Evolutionary conservation across 2,329 filamentous ascomycete genomes (phyloP).

Genomic region (Didymella sp.): DNA sequence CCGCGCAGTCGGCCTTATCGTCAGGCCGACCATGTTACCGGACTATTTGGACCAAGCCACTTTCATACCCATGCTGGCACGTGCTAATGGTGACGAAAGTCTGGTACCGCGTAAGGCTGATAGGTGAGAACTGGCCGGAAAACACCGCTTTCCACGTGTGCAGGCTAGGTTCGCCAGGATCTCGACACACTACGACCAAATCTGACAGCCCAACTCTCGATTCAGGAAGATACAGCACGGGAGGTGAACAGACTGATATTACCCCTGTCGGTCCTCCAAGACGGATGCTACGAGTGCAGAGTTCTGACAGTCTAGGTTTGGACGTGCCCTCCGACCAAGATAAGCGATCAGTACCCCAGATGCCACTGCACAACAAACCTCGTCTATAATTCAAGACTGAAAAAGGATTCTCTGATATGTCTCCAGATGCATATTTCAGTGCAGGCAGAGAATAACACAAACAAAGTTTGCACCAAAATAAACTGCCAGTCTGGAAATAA

Average conservation of each 20-base stretch:
- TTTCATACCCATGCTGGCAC: not conserved
- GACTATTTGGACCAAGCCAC: constrained; percentile 18
- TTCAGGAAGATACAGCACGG: constrained; percentile 1
- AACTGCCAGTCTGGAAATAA: constrained; percentile 3
- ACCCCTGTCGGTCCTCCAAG: constrained; percentile 2
- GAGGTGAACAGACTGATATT: not conserved
- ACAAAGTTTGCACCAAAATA: constrained; percentile 8
- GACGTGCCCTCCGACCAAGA: not conserved
- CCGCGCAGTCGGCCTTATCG: constrained; percentile 11
- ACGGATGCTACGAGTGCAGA: not conserved
- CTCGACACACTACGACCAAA: not conserved
- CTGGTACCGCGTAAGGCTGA: constrained; percentile 14
- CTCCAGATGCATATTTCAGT: not conserved
- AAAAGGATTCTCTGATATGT: not conserved
- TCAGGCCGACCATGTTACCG: constrained; percentile 3
- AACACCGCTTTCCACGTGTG: constrained; percentile 8
- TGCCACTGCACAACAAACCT: not conserved
- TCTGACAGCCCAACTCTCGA: not conserved
- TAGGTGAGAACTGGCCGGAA: not conserved
- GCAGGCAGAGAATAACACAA: constrained; percentile 5
- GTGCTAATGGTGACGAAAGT: constrained; percentile 5
- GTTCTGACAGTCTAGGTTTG: constrained; percentile 4
- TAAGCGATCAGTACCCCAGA: constrained; percentile 4
- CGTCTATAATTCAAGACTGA: not conserved
- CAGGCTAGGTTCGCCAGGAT: not conserved